Evolutionary conservation across 2,329 filamentous ascomycete species (phyloP), one percentile per base, ranked within the genome.

Genomic region (Leptodontidium sp.): DNA sequence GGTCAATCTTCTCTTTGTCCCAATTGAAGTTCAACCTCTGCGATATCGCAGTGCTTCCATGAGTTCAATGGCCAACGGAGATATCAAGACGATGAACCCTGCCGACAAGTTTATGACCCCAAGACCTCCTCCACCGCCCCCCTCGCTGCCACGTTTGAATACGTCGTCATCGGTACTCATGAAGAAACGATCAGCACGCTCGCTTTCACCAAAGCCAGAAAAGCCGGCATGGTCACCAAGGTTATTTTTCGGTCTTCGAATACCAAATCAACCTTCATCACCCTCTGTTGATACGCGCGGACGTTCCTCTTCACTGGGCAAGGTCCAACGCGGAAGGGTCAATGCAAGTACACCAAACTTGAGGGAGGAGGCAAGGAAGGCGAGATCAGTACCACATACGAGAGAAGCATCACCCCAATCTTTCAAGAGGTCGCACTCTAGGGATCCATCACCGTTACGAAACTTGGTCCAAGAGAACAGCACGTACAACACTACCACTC

Each of bases 1-100:
- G 1, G 88, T 98, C 78, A 98, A 98, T 81, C 88, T 93, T 15
- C 83, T 98, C 66, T 89, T 92, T 65, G 88, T 98, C 12, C 95
- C 95, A 15, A 83, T 88, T 43, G 91, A 97, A 78, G 76, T 84
- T 49, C 85, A 86, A 71, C 81, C 84, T 52, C 81, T 83, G 71
- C 84, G 88, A 68, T 81, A 84, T 69, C 87, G 91, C 70, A 91
- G 90, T 75, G 88, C 85, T 67, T 94, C 91, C 4, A 83, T 88
- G 73, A 89, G 83, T 74, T 91, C 89, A 7, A 81, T 90, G 62
- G 81, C 83, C 62, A 83, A 81, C 53, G 83, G 85, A 64, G 85
- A 90, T 73, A 86, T 87, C 75, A 91, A 88, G 77, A 96, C 93
- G 1, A 91, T 94, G 86, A 87, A 95, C 74, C 93, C 93, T 0